These are phyloP conservation scores for Cryphonectria japonica DNA, from an alignment of 2,329 filamentous ascomycete species.

Conservation along the genomic window DNA sequence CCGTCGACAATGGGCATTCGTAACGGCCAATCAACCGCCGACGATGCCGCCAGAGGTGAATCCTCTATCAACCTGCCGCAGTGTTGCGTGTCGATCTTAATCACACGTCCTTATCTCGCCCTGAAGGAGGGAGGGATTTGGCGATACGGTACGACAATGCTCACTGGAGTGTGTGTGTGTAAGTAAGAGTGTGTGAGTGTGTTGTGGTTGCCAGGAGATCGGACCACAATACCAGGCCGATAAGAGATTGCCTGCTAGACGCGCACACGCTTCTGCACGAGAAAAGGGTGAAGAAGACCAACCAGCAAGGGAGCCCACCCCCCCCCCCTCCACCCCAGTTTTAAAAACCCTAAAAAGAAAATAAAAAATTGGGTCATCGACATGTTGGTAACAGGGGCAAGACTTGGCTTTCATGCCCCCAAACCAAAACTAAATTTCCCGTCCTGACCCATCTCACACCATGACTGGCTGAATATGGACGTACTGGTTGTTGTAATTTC, in stretches of 20 bases:
- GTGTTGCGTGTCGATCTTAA: constrained; percentile 22
- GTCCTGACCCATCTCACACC: neutral
- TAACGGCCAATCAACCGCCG: neutral
- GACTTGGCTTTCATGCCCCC: constrained; percentile 3
- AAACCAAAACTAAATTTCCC: neutral
- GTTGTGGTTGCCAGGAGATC: neutral
- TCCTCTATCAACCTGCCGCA: neutral
- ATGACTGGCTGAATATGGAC: neutral
- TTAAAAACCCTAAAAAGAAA: neutral
- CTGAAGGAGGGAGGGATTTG: neutral
- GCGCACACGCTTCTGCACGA: constrained; percentile 4
- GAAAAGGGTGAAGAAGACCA: constrained; percentile 4
- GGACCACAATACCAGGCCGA: neutral
- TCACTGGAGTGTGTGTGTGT: neutral
- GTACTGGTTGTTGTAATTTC: constrained; percentile 22
- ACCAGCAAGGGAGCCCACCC: neutral
- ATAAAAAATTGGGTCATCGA: neutral
- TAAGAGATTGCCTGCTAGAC: constrained; percentile 1
- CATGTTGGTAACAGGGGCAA: constrained; percentile 2
- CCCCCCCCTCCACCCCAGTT: too few relatives aligned
- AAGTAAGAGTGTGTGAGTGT: neutral
- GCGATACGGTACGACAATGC: neutral
- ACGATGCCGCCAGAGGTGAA: neutral
- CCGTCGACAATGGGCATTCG: neutral
- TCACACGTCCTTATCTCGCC: constrained; percentile 17